A percentile compares a stretch with the other conserved stretches of the same genome.
Conservation (phyloP, 2,329 filamentous ascomycete species). For the Fusarium chaquense region DNA sequence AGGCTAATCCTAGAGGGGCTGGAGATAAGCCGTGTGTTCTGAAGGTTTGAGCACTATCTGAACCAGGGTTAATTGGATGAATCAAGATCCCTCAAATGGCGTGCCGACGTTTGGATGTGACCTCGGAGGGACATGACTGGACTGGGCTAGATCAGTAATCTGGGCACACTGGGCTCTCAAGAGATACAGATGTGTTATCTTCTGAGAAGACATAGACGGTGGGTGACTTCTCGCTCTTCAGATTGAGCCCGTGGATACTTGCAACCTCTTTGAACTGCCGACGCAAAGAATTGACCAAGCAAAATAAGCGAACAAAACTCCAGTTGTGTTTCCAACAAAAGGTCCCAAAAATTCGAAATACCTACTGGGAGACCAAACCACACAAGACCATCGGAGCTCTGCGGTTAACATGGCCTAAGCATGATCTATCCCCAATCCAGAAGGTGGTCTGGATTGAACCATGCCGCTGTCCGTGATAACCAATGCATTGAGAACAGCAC, state of each 20-base stretch:
- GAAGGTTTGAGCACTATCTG: conserved; percentile 36
- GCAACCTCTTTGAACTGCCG: background rate
- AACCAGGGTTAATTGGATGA: conserved; percentile 33
- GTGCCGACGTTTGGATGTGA: conserved; percentile 36
- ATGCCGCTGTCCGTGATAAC: conserved; percentile 39
- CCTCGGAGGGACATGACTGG: background rate
- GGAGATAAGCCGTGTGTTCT: conserved; percentile 43
- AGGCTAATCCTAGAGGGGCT: conserved; percentile 45
- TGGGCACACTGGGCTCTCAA: background rate
- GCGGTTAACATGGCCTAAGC: conserved; percentile 23
- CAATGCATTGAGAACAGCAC: conserved; percentile 11
- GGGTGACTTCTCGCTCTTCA: background rate
- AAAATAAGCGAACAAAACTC: conserved; percentile 18
- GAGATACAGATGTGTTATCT: background rate
- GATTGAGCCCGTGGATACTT: background rate
- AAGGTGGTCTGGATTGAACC: conserved; percentile 28
- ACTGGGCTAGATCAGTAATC: background rate
- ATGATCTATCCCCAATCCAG: conserved; percentile 28
- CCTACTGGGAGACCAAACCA: conserved; percentile 16
- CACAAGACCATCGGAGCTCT: conserved; percentile 26
- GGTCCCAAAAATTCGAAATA: conserved; percentile 41
- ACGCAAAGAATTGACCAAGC: background rate
- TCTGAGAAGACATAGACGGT: background rate
- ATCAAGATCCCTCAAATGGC: conserved; percentile 27
- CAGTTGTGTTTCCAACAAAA: conserved; percentile 35